phyloP scores from a whole-genome alignment of 371 early-diverging fungal genomes.

The Zopfochytrium polystomum region DNA sequence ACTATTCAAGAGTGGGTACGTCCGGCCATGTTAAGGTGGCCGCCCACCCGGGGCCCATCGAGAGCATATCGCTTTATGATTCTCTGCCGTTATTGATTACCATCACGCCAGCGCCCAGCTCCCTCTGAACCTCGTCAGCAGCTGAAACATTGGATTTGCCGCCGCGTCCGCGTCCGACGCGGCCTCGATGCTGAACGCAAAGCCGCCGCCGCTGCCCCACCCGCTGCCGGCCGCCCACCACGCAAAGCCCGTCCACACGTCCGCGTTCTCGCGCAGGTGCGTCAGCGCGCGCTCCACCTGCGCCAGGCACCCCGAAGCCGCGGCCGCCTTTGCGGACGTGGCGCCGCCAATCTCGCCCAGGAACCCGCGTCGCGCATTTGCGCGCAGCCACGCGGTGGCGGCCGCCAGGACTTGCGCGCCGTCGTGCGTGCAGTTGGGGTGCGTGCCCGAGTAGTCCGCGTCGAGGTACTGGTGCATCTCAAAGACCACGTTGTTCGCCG shows the following conservation, averaged over 20 bases:
- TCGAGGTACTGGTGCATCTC: conserved; percentile 35
- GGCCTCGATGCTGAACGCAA: neutral
- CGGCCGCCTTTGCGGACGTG: conserved; percentile 4
- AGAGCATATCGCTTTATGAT: no score
- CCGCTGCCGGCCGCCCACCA: conserved; percentile 29
- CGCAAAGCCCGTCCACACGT: conserved; percentile 17
- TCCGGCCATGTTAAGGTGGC: neutral
- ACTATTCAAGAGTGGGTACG: no score
- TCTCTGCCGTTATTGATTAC: no score
- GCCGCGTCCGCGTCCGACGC: neutral
- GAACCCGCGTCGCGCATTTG: conserved; percentile 15
- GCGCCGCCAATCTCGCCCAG: conserved; percentile 24
- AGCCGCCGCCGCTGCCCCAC: conserved; percentile 19
- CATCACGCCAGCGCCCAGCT: no score
- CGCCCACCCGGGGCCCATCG: no score
- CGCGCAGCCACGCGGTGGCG: conserved; percentile 19
- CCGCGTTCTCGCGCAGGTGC: conserved; percentile 19
- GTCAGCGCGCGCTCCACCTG: conserved; percentile 9
- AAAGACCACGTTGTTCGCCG: conserved; percentile 27
- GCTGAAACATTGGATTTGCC: neutral
- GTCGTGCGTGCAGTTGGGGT: conserved; percentile 11
- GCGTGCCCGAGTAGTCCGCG: neutral
- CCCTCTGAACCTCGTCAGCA: no score
- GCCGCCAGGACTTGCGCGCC: conserved; percentile 7
- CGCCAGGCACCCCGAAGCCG: conserved; percentile 5